Evolutionary conservation across 257 asterid species (phyloP).

Genomic region (Solanum pimpinellifolium): DNA sequence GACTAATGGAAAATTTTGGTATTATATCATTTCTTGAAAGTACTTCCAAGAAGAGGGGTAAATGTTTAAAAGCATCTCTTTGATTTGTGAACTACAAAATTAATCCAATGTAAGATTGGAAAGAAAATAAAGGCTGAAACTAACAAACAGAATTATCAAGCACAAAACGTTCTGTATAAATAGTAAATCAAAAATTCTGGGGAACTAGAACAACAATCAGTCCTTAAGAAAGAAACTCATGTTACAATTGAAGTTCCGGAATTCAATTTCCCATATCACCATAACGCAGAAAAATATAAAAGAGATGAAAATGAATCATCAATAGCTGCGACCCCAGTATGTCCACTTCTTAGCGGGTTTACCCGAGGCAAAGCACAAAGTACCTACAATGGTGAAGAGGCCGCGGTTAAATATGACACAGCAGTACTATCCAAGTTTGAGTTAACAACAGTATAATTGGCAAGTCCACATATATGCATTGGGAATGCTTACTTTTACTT

Average conservation of each 20-base stretch:
- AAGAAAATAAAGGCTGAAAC: not conserved
- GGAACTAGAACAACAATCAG: not conserved
- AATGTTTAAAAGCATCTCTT: not conserved
- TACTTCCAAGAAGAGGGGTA: not conserved
- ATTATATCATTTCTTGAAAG: not conserved
- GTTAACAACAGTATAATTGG: not conserved
- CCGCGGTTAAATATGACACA: not conserved
- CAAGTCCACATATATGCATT: not conserved
- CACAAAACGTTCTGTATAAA: not conserved
- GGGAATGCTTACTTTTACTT: not conserved
- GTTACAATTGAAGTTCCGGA: not conserved
- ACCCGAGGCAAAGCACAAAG: slow-evolving; percentile 58
- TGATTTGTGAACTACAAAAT: not conserved
- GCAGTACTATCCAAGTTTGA: not conserved
- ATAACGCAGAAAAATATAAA: not conserved
- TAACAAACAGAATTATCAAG: not conserved
- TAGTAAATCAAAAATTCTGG: not conserved
- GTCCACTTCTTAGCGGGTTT: slow-evolving; percentile 73
- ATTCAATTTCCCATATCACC: not conserved
- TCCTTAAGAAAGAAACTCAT: not conserved
- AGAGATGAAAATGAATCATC: not conserved
- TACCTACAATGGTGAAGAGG: slow-evolving; percentile 19
- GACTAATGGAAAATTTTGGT: not conserved
- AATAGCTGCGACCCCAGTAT: slow-evolving; percentile 72
- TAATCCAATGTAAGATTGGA: not conserved